Evolutionary conservation across 2,329 filamentous ascomycete genomes (phyloP).

Genomic region (Aaosphaeria pasadenensis): DNA sequence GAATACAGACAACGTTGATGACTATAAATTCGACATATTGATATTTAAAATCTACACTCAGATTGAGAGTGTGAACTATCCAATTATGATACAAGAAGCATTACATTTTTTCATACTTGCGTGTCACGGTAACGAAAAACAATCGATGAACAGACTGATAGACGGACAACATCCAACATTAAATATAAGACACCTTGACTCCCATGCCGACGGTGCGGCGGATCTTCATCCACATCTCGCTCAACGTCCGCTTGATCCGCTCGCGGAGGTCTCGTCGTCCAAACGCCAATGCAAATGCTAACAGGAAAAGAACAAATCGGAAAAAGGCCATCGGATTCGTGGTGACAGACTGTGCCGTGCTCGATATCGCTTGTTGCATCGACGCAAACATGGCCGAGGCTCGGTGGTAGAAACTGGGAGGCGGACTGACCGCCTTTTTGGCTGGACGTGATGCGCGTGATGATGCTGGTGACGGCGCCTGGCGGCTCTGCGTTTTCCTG

Average conservation of each 20-base stretch:
- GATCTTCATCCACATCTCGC: slow-evolving; percentile 75
- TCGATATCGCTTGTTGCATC: slow-evolving; percentile 50
- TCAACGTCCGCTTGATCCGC: slow-evolving; percentile 66
- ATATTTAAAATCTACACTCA: too few species aligned
- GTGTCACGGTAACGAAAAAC: neutral
- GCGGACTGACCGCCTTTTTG: slow-evolving; percentile 30
- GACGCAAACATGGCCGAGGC: slow-evolving; percentile 44
- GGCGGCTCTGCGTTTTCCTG: slow-evolving; percentile 15
- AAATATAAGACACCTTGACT: slow-evolving; percentile 96
- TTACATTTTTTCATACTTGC: neutral
- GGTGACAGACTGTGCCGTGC: slow-evolving; percentile 50
- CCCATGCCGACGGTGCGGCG: slow-evolving; percentile 89
- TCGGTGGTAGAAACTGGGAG: slow-evolving; percentile 41
- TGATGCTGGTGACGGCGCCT: slow-evolving; percentile 25
- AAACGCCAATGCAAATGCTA: slow-evolving; percentile 74
- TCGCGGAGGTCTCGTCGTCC: slow-evolving; percentile 73
- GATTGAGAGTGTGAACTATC: neutral
- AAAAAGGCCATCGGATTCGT: slow-evolving; percentile 56
- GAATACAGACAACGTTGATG: too few species aligned
- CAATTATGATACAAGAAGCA: slow-evolving; percentile 8
- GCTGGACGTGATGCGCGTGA: slow-evolving; percentile 24
- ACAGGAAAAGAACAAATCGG: slow-evolving; percentile 71
- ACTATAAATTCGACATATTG: too few species aligned
- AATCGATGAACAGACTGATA: neutral
- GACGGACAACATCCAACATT: slow-evolving; percentile 3